Evolutionary conservation across 805 yeast species (phyloP), one percentile per base, ranked within the genome.

Genomic region (Phaffomyces opuntiae): DNA sequence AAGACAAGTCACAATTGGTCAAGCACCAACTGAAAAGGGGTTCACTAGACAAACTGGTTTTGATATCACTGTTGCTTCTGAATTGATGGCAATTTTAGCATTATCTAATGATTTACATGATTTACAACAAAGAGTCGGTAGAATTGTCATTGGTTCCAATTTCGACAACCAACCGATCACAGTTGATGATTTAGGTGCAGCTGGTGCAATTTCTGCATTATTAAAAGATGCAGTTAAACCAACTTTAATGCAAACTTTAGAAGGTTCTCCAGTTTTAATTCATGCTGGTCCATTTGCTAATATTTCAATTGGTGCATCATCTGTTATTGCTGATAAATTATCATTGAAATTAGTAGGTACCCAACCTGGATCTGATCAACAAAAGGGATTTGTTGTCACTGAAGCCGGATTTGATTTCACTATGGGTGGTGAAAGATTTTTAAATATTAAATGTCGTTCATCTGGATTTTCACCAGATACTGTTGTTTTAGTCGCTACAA

Each of bases 41-140:
- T 78, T 80, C 47, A 79, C 84, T 24, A 81, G 98, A 61, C 74
- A 78, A 51, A 81, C 96, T 17, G 98, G 98, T 13, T 89, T 91
- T 67, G 98, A 91, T 64, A 90, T 91, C 62, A 84, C 97, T 13
- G 98, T 91, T 52, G 98, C 98, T 9, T 82, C 91, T 31, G 98
- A 91, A 70, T 78, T 89, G 54, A 91, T 91, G 98, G 97, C 98
- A 21, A 87, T 91, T 47, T 73, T 91, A 53, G 95, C 95, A 13
- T 68, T 85, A 46, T 77, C 88, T 42, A 78, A 74, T 52, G 82
- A 86, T 44, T 70, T 85, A 60, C 66, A 76, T 48, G 93, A 85
- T 61, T 69, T 85, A 74, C 77, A 91, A 66, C 76, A 72, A 52
- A 74, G 95, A 67, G 75, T 84, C 49, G 90, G 93, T 48, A 75